phyloP scores from a whole-genome alignment of 2,329 filamentous ascomycete species.

The Fusarium metavorans region DNA sequence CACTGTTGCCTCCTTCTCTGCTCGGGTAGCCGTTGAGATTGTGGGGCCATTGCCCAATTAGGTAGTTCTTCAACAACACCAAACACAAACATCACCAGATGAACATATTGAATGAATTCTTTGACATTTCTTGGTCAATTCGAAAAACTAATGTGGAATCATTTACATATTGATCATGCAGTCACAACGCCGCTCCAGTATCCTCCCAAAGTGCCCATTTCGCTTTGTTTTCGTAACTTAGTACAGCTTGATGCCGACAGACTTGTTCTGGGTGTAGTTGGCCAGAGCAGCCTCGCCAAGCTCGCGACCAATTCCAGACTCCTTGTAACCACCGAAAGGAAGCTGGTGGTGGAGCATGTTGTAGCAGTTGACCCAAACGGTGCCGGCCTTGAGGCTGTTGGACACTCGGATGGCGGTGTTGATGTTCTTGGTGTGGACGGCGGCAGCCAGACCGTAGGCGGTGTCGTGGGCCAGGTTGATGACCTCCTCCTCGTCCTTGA shows the following conservation, averaged over 20 bases:
- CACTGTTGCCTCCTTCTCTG: not conserved
- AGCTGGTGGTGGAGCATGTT: constrained; percentile 78
- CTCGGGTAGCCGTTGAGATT: not conserved
- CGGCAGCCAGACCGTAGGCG: constrained; percentile 84
- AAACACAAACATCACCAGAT: not conserved
- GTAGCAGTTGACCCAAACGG: constrained; percentile 71
- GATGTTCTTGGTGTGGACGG: constrained; percentile 84
- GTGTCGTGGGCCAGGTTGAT: constrained; percentile 81
- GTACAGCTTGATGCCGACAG: constrained; percentile 64
- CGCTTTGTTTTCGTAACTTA: constrained; percentile 21
- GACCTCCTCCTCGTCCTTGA: constrained; percentile 84
- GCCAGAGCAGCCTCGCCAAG: constrained; percentile 74
- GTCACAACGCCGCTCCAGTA: constrained; percentile 34
- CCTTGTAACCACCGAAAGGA: constrained; percentile 81
- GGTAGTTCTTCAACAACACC: constrained; percentile 5
- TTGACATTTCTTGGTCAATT: constrained; percentile 37
- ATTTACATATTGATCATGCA: constrained; percentile 40
- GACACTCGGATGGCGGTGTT: constrained; percentile 85
- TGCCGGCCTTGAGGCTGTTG: constrained; percentile 79
- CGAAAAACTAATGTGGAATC: constrained; percentile 36
- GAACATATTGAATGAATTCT: constrained; percentile 14
- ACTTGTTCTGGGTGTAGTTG: constrained; percentile 78
- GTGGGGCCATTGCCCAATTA: constrained; percentile 1
- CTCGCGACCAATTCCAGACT: constrained; percentile 83
- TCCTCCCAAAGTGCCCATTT: constrained; percentile 19